Evolutionary conservation across 2,329 filamentous ascomycete species (phyloP), one percentile per base, ranked within the genome.

Genomic region (Penicillium brasilianum): DNA sequence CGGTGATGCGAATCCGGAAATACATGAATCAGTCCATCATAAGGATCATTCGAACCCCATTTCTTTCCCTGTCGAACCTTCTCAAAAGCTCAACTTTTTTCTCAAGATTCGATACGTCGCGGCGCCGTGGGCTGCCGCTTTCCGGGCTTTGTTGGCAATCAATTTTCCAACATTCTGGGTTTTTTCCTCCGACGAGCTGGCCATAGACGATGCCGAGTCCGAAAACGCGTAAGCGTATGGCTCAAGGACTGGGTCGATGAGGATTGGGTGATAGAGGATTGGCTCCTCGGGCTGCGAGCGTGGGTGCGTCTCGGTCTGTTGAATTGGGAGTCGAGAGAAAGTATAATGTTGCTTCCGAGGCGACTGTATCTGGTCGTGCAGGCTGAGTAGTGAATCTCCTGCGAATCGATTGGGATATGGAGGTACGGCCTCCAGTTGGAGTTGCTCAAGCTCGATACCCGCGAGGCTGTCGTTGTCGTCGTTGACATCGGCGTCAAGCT

Each of bases 371-470:
- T 57, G 55, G 18, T 56, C 39, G 41, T 64, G 52, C 13, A 58
- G 39, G 14, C 28, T 55, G 30, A 46, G 41, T 18, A 62, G 59
- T 36, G 58, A 50, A 16, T 50, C 30, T n/a, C 36, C 46, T 18
- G 28, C 11, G 14, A 16, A 49, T 14, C 55, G 37, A 28, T 36
- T 52, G 2, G 61, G 46, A 22, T 34, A 55, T 22, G 65, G 63
- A 34, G 59, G 54, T 25, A 58, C 14, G 1, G 55, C 55, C 48
- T 68, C 65, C 18, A 66, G 58, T 1, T 57, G 44, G 1, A 61
- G 11, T 9, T 58, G 48, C 22, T 25, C 14, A 2, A 54, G 18
- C 1, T 44, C 25, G 34, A 32, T 13, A 11, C 44, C 46, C 10
- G 13, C 32, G 20, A 44, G 22, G 41, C 32, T 57, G 7, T 39